Percentiles rank a stretch among this genome's conserved stretches.
Conservation (phyloP, 495 filamentous ascomycete species). For the Acidomyces sp. region DNA sequence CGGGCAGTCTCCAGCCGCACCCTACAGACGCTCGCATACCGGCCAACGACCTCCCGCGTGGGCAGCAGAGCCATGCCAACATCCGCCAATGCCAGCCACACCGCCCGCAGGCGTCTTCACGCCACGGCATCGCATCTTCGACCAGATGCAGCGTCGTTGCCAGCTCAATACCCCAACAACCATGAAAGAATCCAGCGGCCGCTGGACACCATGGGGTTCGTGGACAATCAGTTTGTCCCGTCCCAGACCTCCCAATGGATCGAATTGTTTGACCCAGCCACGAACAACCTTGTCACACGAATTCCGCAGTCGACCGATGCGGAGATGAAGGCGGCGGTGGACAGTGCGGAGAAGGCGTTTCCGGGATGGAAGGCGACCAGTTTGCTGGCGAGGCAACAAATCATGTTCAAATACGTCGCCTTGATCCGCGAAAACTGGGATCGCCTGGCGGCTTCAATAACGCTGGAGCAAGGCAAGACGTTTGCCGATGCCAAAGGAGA, state of each 20-base stretch:
- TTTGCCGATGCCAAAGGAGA: conserved; percentile 92
- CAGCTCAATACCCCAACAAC: conserved; percentile 61
- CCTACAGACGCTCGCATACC: conserved; percentile 16
- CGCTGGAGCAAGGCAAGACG: conserved; percentile 96
- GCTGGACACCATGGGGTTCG: conserved; percentile 74
- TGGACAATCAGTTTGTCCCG: conserved; percentile 76
- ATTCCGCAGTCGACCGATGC: conserved; percentile 88
- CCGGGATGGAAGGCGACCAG: conserved; percentile 73
- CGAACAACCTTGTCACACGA: conserved; percentile 95
- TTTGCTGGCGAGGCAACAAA: conserved; percentile 75
- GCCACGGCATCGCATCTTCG: conserved; percentile 28
- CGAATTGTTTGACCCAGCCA: conserved; percentile 88
- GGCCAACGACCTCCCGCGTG: conserved; percentile 14
- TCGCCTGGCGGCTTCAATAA: conserved; percentile 85
- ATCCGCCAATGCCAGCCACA: conserved; percentile 17
- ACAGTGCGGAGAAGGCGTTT: conserved; percentile 81
- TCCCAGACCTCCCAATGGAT: conserved; percentile 73
- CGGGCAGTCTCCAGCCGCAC: conserved; percentile 20
- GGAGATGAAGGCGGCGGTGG: conserved; percentile 78
- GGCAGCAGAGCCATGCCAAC: conserved; percentile 24
- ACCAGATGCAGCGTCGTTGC: conserved; percentile 45
- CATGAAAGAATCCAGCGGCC: conserved; percentile 67
- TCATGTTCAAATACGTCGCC: conserved; percentile 91
- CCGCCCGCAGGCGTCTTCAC: conserved; percentile 28
- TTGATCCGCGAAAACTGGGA: conserved; percentile 95